A percentile compares a stretch with the other conserved stretches of the same genome.
phyloP scores from a whole-genome alignment of 108 stramenopile genomes.

The Chaetoceros tenuissimus region DNA sequence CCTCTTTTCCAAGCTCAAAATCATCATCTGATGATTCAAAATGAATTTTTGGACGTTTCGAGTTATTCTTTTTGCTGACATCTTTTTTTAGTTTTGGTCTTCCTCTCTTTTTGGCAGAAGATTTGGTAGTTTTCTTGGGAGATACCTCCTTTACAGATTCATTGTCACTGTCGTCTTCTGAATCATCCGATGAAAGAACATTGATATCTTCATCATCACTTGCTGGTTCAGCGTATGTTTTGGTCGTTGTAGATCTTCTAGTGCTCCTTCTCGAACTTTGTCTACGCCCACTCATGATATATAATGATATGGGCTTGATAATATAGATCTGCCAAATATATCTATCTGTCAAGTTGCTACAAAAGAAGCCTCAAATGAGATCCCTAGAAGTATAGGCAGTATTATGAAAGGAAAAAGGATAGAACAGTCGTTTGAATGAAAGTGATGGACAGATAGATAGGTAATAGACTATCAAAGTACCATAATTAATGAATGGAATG shows the following conservation, averaged over 20 bases:
- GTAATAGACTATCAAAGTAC: too few species aligned
- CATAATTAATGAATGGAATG: too few species aligned
- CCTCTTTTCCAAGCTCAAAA: background rate
- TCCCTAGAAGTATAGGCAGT: too few species aligned
- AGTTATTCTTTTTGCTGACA: background rate
- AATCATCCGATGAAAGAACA: background rate
- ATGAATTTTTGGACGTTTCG: background rate
- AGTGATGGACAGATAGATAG: too few species aligned
- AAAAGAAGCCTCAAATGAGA: too few species aligned
- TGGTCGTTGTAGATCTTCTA: conserved; percentile 8
- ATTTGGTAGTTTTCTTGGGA: background rate
- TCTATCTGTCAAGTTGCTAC: too few species aligned
- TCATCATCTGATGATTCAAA: background rate
- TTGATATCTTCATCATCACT: background rate
- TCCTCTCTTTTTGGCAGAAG: conserved; percentile 1
- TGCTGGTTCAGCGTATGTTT: conserved; percentile 1
- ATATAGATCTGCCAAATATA: too few species aligned
- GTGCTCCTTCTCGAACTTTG: conserved; percentile 4
- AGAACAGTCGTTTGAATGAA: too few species aligned
- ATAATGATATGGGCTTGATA: too few species aligned
- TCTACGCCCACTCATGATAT: too few species aligned
- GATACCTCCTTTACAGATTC: conserved; percentile 2
- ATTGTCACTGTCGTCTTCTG: background rate
- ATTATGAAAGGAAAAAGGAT: too few species aligned
- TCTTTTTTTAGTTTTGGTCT: background rate